Evolutionary conservation across 306 rosid species (phyloP), one percentile per base, ranked within the genome.

Genomic region (Canavalia ensiformis): DNA sequence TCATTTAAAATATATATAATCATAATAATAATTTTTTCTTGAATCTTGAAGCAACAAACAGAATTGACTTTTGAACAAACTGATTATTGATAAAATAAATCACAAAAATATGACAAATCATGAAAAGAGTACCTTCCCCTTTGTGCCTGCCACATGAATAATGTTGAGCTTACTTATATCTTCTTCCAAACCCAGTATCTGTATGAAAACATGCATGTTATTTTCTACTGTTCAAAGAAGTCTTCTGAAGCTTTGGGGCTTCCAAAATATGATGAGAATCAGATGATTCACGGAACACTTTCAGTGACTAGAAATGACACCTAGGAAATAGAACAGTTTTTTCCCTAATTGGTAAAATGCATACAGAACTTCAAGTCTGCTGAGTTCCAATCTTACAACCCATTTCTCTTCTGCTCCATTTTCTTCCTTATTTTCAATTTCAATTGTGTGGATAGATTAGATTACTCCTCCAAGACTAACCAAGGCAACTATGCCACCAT

Each of bases 81-180:
- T 9, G 33, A 81, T 11, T 42, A 68, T 35, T 63, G 47, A 81
- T 9, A 52, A 30, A 70, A 45, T 64, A 13, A 47, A 56, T 42
- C 5, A 49, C 46, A 34, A 68, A 42, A 62, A 72, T 9, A 50
- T 34, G 67, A 42, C 3, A 77, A 30, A 64, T 51, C 52, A 66
- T 2, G 31, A 50, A 69, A 64, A 68, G 47, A 66, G 60, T 83
- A 91, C 97, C 97, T 92, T 92, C 70, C 97, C 97, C 89, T 90
- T 92, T 34, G 97, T 92, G 75, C 97, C 97, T 33, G 95, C 95
- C 62, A 92, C 95, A 51, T 92, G 97, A 84, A 92, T 87, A 74
- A 92, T 88, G 80, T 85, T 92, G 84, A 92, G 93, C 73, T 79
- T 82, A 37, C 50, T 84, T 50, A 92, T 74, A 59, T 82, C 81